These are phyloP conservation scores for Coffea humblotiana DNA, from an alignment of 305 asterid species.

Conservation along the genomic window DNA sequence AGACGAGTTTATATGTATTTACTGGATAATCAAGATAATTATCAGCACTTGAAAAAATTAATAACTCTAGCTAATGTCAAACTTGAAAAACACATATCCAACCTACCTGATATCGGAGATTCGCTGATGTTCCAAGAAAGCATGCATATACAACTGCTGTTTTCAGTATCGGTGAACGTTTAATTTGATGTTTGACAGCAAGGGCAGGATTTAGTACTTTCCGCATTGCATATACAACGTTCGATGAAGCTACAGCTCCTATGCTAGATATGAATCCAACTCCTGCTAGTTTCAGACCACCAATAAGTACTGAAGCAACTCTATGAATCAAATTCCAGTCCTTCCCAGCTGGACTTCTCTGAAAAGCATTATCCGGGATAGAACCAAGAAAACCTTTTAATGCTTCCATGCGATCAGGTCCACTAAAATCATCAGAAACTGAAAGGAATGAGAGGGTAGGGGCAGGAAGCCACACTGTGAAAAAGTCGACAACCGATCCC, in stretches of 20 bases:
- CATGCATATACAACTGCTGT: conserved; percentile 72
- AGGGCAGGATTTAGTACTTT: conserved; percentile 59
- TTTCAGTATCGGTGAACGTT: conserved; percentile 81
- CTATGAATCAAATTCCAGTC: conserved; percentile 82
- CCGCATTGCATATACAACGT: conserved; percentile 47
- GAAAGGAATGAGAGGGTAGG: conserved; percentile 87
- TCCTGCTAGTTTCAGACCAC: conserved; percentile 84
- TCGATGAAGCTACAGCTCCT: conserved; percentile 92
- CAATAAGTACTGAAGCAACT: conserved; percentile 81
- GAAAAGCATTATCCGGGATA: conserved; percentile 96
- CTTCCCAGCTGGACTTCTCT: conserved; percentile 68
- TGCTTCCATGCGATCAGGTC: conserved; percentile 64
- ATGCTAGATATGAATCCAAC: conserved; percentile 94
- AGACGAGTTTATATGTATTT: not conserved
- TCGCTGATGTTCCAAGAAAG: conserved; percentile 92
- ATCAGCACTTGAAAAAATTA: not conserved
- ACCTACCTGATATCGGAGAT: conserved; percentile 89
- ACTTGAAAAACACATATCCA: conserved; percentile 11
- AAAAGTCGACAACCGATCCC: conserved; percentile 87
- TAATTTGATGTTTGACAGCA: conserved; percentile 44
- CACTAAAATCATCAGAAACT: conserved; percentile 36
- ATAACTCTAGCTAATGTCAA: not conserved
- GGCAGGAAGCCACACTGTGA: conserved; percentile 99
- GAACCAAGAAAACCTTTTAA: conserved; percentile 82
- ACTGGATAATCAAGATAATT: not conserved